phyloP scores from a whole-genome alignment of 2,329 filamentous ascomycete genomes.

The Pestalotiopsis fici region DNA sequence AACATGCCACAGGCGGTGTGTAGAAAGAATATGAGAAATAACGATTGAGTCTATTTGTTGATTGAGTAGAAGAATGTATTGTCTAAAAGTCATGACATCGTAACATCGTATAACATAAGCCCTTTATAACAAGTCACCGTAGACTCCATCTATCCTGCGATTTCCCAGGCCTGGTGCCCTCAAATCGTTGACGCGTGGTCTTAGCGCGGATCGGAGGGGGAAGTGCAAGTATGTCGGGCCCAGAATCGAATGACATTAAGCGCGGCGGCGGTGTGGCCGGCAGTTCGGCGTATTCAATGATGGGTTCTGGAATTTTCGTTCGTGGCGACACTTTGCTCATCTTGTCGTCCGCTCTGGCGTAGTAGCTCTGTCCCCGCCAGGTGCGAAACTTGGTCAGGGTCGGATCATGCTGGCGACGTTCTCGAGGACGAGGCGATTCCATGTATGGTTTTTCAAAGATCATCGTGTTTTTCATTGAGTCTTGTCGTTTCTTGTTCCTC shows the following conservation, averaged over 20 bases:
- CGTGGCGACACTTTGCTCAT: background rate
- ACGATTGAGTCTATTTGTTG: too few species aligned
- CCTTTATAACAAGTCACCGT: background rate
- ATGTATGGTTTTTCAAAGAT: background rate
- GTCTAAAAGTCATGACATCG: background rate
- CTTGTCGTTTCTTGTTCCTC: background rate
- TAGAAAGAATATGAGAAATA: too few species aligned
- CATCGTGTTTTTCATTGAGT: background rate
- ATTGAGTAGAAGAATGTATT: background rate
- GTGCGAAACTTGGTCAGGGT: conserved; percentile 1
- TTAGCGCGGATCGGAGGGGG: background rate
- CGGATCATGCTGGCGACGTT: background rate
- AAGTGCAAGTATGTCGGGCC: background rate
- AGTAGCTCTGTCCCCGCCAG: conserved; percentile 1
- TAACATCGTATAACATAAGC: background rate
- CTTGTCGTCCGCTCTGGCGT: background rate
- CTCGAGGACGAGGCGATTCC: background rate
- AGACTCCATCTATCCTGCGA: conserved; percentile 1
- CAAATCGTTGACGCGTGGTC: background rate
- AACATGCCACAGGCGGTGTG: too few species aligned
- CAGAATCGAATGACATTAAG: background rate
- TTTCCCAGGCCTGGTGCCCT: background rate
- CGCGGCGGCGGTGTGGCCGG: conserved; percentile 12
- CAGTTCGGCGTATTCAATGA: conserved; percentile 2
- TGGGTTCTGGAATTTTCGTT: background rate